phyloP scores from a whole-genome alignment of 495 filamentous ascomycete genomes.

The Podospora tetraspora region DNA sequence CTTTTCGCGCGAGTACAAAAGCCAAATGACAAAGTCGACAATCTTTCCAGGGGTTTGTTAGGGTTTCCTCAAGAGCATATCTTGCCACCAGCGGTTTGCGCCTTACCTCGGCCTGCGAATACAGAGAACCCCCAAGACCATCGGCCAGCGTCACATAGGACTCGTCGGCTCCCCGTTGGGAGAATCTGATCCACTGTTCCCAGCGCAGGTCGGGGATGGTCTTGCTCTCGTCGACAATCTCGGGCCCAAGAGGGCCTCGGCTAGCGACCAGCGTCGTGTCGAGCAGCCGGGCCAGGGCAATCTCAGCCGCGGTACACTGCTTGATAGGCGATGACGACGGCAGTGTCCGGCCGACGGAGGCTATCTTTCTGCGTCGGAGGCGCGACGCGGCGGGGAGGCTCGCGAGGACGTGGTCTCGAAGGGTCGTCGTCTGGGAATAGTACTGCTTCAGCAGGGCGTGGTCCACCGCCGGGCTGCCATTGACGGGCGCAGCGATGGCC shows the following conservation, averaged over 20 bases:
- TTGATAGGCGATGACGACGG: slow-evolving; percentile 18
- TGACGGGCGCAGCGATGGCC: not conserved
- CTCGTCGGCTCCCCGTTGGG: slow-evolving; percentile 52
- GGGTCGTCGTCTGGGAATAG: slow-evolving; percentile 60
- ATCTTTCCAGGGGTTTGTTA: slow-evolving; percentile 47
- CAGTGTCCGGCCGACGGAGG: slow-evolving; percentile 33
- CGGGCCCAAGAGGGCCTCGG: slow-evolving; percentile 13
- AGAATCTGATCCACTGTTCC: slow-evolving; percentile 61
- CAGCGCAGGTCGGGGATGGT: slow-evolving; percentile 38
- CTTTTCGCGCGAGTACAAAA: slow-evolving; percentile 59
- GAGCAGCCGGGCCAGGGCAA: slow-evolving; percentile 50
- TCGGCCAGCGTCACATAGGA: slow-evolving; percentile 47
- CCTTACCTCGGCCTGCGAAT: slow-evolving; percentile 58
- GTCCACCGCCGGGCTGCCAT: slow-evolving; percentile 23
- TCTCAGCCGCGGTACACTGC: slow-evolving; percentile 29
- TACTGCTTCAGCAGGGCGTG: slow-evolving; percentile 71
- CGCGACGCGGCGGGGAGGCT: slow-evolving; percentile 42
- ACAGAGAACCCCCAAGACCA: slow-evolving; percentile 35
- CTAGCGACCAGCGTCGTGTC: slow-evolving; percentile 65
- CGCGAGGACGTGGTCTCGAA: slow-evolving; percentile 66
- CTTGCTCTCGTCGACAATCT: slow-evolving; percentile 24
- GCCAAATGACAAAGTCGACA: slow-evolving; percentile 76
- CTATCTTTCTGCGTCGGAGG: slow-evolving; percentile 42
- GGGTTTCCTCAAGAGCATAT: not conserved
- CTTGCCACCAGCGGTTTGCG: not conserved